Conservation (phyloP, 1,284 basidiomycete species). For the Cryptococcus hybrid region DNA sequence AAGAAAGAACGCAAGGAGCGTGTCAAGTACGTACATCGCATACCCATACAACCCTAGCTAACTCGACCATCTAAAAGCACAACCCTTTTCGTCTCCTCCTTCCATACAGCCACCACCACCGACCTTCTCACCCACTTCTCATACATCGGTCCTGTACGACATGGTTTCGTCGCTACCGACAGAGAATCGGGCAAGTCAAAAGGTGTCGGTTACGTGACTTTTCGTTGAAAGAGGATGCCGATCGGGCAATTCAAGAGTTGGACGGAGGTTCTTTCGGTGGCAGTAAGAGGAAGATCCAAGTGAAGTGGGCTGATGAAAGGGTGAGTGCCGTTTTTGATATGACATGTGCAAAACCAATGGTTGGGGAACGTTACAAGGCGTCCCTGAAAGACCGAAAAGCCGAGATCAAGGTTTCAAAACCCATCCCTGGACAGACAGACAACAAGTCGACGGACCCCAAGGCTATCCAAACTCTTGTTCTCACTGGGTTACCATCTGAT, state of each 20-base stretch:
- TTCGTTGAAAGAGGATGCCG: constrained; percentile 84
- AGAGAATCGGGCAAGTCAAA: constrained; percentile 75
- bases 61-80: constrained; percentile 20
- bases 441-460: constrained; percentile 58
- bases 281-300: constrained; percentile 65
- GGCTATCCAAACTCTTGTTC: constrained; percentile 74
- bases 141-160: constrained; percentile 88
- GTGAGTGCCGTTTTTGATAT: constrained; percentile 49
- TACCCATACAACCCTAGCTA: not conserved
- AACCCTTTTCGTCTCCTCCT: constrained; percentile 56
- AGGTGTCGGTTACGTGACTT: constrained; percentile 97
- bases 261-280: constrained; percentile 57
- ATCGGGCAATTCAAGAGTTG: constrained; percentile 61
- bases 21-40: constrained; percentile 32
- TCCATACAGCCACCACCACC: constrained; percentile 82
- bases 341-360: not conserved
- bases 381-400: constrained; percentile 16
- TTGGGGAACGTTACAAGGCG: not conserved
- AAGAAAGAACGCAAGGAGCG: constrained; percentile 26
- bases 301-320: constrained; percentile 77
- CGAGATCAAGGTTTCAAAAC: constrained; percentile 2
- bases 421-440: constrained; percentile 6
- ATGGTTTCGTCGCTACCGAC: constrained; percentile 84
- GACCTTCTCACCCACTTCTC: constrained; percentile 93
- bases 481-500: constrained; percentile 68